A percentile compares a stretch with the other conserved stretches of the same genome.
Evolutionary conservation across 192 early-diverging fungal species (phyloP).

Genomic region (Coemansia sp.): DNA sequence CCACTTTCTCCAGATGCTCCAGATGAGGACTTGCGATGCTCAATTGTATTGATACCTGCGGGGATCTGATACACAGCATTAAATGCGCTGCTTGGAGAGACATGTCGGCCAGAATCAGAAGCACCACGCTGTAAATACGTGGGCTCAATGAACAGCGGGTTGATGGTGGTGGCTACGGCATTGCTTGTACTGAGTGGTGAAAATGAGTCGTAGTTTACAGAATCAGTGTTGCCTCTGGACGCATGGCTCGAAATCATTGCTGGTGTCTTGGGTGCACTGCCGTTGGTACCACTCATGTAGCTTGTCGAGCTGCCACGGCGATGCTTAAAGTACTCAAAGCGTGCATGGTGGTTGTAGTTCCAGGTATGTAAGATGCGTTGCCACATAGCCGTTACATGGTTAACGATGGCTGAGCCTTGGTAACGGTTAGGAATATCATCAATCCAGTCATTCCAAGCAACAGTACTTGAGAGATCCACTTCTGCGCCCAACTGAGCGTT

Average conservation of each 20-base stretch:
- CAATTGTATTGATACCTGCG: too few species aligned
- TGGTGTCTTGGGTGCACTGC: neutral
- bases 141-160: constrained; percentile 18
- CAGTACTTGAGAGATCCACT: neutral
- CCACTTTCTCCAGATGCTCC: too few species aligned
- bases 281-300: neutral
- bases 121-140: constrained; percentile 32
- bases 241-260: neutral
- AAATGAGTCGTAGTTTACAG: neutral
- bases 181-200: constrained; percentile 6
- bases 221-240: neutral
- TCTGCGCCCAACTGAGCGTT: neutral
- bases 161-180: constrained; percentile 4
- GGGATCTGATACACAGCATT: constrained; percentile 20
- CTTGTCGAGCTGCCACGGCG: constrained; percentile 15
- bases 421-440: constrained; percentile 5
- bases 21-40: too few species aligned
- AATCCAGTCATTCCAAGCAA: constrained; percentile 30
- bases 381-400: constrained; percentile 26
- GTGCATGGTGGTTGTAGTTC: constrained; percentile 7
- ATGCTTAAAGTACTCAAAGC: neutral
- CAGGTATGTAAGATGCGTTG: constrained; percentile 17
- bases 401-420: constrained; percentile 3
- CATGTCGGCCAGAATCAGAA: constrained; percentile 36
- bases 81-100: constrained; percentile 3